Conservation (phyloP, 2,329 filamentous ascomycete species). For the Colletotrichum musicola region DNA sequence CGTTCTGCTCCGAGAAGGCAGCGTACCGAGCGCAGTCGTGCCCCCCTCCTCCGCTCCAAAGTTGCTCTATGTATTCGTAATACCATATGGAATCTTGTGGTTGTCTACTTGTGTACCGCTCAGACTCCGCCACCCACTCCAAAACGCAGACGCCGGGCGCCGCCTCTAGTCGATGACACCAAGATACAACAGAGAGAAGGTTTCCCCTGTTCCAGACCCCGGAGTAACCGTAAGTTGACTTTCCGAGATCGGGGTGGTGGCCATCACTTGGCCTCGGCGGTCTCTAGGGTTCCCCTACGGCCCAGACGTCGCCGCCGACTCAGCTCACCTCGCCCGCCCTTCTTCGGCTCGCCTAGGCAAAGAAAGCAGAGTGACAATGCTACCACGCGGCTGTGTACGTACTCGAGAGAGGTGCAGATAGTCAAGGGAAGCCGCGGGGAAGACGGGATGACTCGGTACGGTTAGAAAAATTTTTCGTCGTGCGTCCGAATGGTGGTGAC, state of each 20-base stretch:
- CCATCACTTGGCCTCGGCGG: neutral
- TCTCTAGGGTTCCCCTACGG: conserved; percentile 9
- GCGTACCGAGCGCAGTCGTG: conserved; percentile 1
- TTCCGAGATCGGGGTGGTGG: conserved; percentile 30
- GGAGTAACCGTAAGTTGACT: conserved; percentile 38
- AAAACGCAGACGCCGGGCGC: conserved; percentile 23
- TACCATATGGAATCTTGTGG: no score
- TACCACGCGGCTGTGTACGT: neutral
- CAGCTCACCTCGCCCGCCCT: neutral
- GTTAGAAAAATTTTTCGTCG: conserved; percentile 30
- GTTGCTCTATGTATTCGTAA: no score
- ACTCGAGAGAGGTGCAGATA: neutral
- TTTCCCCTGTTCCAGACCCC: conserved; percentile 22
- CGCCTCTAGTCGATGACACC: conserved; percentile 30
- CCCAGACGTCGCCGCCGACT: conserved; percentile 21
- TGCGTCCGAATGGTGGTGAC: conserved; percentile 7
- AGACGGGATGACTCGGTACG: conserved; percentile 37
- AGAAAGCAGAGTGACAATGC: neutral
- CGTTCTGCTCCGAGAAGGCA: conserved; percentile 8
- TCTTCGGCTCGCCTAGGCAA: conserved; percentile 19
- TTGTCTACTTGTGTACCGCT: neutral
- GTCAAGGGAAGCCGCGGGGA: conserved; percentile 5
- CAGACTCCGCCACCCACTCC: conserved; percentile 26
- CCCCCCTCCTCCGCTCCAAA: no score
- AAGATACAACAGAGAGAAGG: conserved; percentile 18